Base-by-base conservation (phyloP, 2,329 filamentous ascomycete species). In the Hypoxylon sp. region DNA sequence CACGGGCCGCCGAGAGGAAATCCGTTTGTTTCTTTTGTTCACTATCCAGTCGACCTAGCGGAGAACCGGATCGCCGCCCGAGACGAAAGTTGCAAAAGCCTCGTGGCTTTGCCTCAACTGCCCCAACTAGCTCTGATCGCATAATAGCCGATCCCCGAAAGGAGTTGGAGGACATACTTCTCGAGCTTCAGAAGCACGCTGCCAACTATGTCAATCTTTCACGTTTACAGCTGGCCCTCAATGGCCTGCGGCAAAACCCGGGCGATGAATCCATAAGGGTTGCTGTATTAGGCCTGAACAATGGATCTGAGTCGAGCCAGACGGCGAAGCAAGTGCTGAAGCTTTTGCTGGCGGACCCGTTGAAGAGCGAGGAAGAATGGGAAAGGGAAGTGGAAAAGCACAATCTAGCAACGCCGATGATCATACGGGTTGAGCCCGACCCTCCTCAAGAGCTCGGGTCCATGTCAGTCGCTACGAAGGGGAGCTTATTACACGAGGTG, bases 311-410 rank as follows among this genome's bases (percentile, higher is more conserved):
- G 11, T 77, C 82, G 0, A 78, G 78, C 52, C 74, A 77, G 16
- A 85, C 85, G 11, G 89, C 90, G 2, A 88, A 87, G 74, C 83
- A 85, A 63, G 82, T 97, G 7, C 84, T 94, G 47, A 86, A 89
- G 43, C 81, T 94, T 34, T 79, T 93, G 11, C 81, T 94, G 1
- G 89, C 90, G 1, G 91, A 94, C 76, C 90, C 91, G 3, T 78
- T 94, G 69, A 83, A 83, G 37, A 79, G 84, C 4, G 84, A 87
- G 68, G 84, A 88, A 69, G 77, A 82, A 25, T 94, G 91, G 91
- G 91, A 94, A 77, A 81, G 81, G 73, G 81, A 88, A 62, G 76
- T 94, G 63, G 82, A 85, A 11, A 74, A 76, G 11, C 82, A 85
- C 65, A 82, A 86, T 68, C 77, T 81, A 27, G 76, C 80, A 29